These are phyloP conservation scores for Cerrena zonata DNA, from an alignment of 1,284 basidiomycete species.

Conservation along the genomic window DNA sequence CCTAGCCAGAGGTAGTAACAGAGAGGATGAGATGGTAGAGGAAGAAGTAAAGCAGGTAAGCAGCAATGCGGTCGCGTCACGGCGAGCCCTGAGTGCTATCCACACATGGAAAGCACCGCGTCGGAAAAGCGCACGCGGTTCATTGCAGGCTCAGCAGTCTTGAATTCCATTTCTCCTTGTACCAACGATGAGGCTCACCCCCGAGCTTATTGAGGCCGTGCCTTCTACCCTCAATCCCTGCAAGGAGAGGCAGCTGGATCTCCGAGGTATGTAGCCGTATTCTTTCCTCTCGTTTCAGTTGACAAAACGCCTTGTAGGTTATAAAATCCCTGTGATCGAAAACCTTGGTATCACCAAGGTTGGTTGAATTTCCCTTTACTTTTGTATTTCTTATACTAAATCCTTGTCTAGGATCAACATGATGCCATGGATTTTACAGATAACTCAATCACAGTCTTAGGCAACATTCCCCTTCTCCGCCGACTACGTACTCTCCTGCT, in stretches of 20 bases:
- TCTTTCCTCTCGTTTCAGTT: constrained; percentile 20
- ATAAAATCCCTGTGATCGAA: constrained; percentile 97
- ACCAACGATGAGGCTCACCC: constrained; percentile 79
- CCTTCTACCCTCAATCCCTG: constrained; percentile 80
- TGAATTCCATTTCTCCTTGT: constrained; percentile 6
- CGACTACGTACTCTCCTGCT: constrained; percentile 76
- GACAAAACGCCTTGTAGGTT: constrained; percentile 52
- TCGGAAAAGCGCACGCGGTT: constrained; percentile 5
- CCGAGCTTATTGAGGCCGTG: constrained; percentile 79
- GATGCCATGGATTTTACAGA: constrained; percentile 95
- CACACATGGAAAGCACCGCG: constrained; percentile 9
- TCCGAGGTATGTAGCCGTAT: constrained; percentile 65
- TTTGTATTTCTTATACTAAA: constrained; percentile 13
- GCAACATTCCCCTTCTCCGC: constrained; percentile 80
- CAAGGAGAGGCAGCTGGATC: constrained; percentile 91
- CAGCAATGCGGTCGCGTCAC: constrained; percentile 4
- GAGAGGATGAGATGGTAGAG: constrained; percentile 14
- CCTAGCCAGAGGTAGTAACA: too few relatives aligned
- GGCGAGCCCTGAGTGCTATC: background rate
- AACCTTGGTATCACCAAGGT: constrained; percentile 96
- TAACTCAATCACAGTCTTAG: constrained; percentile 86
- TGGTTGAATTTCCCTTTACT: constrained; percentile 27
- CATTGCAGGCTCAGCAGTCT: constrained; percentile 4
- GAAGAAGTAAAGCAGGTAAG: background rate
- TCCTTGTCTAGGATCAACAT: constrained; percentile 67